Conservation (phyloP, 768 basidiomycete species). For the Auriculariales sp. region DNA sequence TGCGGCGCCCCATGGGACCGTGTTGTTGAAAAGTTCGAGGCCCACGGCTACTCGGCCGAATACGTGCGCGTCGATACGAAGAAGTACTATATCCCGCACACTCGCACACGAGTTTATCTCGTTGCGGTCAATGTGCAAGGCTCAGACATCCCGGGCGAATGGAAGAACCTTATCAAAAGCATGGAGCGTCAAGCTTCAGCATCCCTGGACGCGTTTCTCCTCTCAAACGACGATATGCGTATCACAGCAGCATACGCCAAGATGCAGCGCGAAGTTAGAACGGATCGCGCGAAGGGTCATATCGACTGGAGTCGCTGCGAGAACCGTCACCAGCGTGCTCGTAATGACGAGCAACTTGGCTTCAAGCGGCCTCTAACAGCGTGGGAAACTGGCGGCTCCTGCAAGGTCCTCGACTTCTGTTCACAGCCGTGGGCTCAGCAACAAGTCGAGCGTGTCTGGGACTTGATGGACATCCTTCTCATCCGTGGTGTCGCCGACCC, state of each 20-base stretch:
- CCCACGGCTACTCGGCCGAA: constrained; percentile 60
- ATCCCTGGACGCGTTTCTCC: constrained; percentile 81
- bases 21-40: constrained; percentile 63
- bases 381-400: constrained; percentile 79
- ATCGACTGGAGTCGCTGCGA: constrained; percentile 86
- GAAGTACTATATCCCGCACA: constrained; percentile 88
- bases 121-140: constrained; percentile 56
- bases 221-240: constrained; percentile 80
- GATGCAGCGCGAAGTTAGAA: constrained; percentile 60
- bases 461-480: constrained; percentile 83
- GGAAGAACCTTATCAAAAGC: constrained; percentile 47
- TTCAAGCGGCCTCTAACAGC: constrained; percentile 73
- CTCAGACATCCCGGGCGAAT: constrained; percentile 47
- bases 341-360: constrained; percentile 73
- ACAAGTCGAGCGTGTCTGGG: constrained; percentile 92
- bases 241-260: constrained; percentile 81
- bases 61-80: constrained; percentile 68
- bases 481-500: constrained; percentile 68
- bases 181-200: constrained; percentile 76
- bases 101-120: constrained; percentile 80
- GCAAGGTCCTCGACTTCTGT: constrained; percentile 74
- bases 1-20: constrained; percentile 76
- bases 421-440: constrained; percentile 92
- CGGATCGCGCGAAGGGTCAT: constrained; percentile 36
- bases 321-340: constrained; percentile 76